These are phyloP conservation scores for Immersiporthe knoxdaviesiana DNA, from an alignment of 2,329 filamentous ascomycete species.

Conservation along the genomic window DNA sequence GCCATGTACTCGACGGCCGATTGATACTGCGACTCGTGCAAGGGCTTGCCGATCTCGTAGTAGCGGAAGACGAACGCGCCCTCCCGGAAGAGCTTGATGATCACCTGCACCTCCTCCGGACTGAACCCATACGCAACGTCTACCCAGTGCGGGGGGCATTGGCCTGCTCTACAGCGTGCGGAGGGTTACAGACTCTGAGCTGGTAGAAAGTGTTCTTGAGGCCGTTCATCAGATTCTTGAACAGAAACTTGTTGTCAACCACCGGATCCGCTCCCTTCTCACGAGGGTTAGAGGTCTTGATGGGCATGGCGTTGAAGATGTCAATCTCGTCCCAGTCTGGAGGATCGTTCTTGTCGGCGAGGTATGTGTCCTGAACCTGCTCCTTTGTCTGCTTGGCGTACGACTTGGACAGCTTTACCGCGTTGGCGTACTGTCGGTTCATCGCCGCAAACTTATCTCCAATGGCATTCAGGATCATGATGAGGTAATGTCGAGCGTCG, in stretches of 20 bases:
- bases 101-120: conserved; percentile 93
- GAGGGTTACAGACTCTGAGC: conserved; percentile 84
- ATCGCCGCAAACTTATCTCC: conserved; percentile 98
- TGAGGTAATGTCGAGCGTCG: conserved; percentile 91
- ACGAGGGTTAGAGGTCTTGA: conserved; percentile 89
- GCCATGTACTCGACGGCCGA: conserved; percentile 91
- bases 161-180: conserved; percentile 70
- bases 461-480: conserved; percentile 97
- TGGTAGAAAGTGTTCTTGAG: conserved; percentile 97
- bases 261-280: conserved; percentile 90
- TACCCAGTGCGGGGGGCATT: conserved; percentile 90
- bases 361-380: conserved; percentile 71
- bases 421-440: conserved; percentile 95
- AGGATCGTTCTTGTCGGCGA: conserved; percentile 77
- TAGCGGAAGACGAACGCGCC: conserved; percentile 96
- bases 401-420: conserved; percentile 85
- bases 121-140: conserved; percentile 97
- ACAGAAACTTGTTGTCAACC: conserved; percentile 95
- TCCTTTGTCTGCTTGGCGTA: conserved; percentile 71
- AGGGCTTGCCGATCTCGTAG: conserved; percentile 85
- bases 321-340: conserved; percentile 99
- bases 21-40: conserved; percentile 71
- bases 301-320: conserved; percentile 94
- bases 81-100: conserved; percentile 96
- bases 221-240: conserved; percentile 94